A percentile compares a stretch with the other conserved stretches of the same genome.
These are phyloP conservation scores for Gyrodon lividus DNA, from an alignment of 768 basidiomycete species.

Conservation along the genomic window DNA sequence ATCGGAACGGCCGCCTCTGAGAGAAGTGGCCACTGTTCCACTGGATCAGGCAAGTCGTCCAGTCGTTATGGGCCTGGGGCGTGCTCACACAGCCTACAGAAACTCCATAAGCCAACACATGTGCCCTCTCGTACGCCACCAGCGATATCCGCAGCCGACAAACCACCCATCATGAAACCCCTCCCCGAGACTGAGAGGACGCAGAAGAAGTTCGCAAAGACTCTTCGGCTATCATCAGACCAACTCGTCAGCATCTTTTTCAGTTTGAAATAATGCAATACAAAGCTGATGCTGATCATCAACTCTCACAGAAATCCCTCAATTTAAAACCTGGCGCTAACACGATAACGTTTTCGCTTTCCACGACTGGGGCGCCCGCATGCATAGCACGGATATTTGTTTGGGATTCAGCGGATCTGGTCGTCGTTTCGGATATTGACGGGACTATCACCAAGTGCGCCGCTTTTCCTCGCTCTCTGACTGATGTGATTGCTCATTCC, in stretches of 20 bases:
- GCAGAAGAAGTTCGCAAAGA: slow-evolving; percentile 79
- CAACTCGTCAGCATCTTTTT: slow-evolving; percentile 66
- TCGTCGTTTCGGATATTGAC: slow-evolving; percentile 97
- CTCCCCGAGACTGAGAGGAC: slow-evolving; percentile 9
- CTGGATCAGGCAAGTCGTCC: slow-evolving; percentile 18
- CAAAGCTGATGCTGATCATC: not conserved
- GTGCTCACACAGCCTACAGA: slow-evolving; percentile 15
- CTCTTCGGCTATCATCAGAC: slow-evolving; percentile 88
- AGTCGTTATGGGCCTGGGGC: not conserved
- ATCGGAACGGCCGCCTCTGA: slow-evolving; percentile 22
- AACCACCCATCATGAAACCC: slow-evolving; percentile 29
- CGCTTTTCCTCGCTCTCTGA: slow-evolving; percentile 15
- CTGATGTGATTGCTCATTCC: not conserved
- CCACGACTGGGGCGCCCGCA: slow-evolving; percentile 74
- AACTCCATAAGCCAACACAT: slow-evolving; percentile 2
- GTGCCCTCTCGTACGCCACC: slow-evolving; percentile 28
- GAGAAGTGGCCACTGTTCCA: slow-evolving; percentile 25
- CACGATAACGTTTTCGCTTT: slow-evolving; percentile 89
- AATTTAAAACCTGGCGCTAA: slow-evolving; percentile 86
- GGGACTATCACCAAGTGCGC: slow-evolving; percentile 97
- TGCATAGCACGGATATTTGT: slow-evolving; percentile 93
- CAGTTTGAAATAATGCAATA: not conserved
- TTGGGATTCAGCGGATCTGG: slow-evolving; percentile 88
- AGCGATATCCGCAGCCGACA: slow-evolving; percentile 38
- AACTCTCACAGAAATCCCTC: slow-evolving; percentile 65